Evolutionary conservation across 176 grass and related monocot species (phyloP).

Genomic region (Hordeum marinum): DNA sequence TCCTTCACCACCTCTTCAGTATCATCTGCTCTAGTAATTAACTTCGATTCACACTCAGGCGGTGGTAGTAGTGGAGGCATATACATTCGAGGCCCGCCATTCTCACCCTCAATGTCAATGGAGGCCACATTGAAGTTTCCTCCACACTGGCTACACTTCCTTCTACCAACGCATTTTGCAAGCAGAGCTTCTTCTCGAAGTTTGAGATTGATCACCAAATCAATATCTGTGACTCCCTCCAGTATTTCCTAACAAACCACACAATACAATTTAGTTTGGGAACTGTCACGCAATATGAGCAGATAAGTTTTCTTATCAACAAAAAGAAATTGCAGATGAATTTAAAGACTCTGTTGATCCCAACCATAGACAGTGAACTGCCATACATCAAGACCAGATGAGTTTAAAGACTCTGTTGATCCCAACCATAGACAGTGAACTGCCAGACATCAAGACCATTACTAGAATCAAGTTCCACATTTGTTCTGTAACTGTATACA

Average conservation of each 20-base stretch:
- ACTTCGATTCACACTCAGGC: constrained; percentile 56
- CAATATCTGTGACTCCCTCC: constrained; percentile 85
- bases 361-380: no score
- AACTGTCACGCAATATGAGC: background rate
- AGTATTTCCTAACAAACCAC: constrained; percentile 75
- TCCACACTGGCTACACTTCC: constrained; percentile 86
- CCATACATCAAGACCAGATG: background rate
- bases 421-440: no score
- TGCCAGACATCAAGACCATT: background rate
- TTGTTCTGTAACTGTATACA: background rate
- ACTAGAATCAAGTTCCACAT: background rate
- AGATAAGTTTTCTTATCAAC: background rate
- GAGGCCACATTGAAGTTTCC: constrained; percentile 88
- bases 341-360: background rate
- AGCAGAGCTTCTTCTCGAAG: constrained; percentile 79
- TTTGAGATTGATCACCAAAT: constrained; percentile 85
- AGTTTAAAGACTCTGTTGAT: background rate
- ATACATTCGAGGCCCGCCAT: constrained; percentile 64
- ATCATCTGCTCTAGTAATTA: constrained; percentile 72
- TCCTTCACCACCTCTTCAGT: constrained; percentile 89
- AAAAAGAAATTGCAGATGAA: background rate
- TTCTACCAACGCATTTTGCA: constrained; percentile 85
- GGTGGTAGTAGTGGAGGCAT: constrained; percentile 91
- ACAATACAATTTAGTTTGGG: background rate
- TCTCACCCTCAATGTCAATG: constrained; percentile 82